Conservation (phyloP, 371 early-diverging fungal genomes). For the Mucor saturninus region DNA sequence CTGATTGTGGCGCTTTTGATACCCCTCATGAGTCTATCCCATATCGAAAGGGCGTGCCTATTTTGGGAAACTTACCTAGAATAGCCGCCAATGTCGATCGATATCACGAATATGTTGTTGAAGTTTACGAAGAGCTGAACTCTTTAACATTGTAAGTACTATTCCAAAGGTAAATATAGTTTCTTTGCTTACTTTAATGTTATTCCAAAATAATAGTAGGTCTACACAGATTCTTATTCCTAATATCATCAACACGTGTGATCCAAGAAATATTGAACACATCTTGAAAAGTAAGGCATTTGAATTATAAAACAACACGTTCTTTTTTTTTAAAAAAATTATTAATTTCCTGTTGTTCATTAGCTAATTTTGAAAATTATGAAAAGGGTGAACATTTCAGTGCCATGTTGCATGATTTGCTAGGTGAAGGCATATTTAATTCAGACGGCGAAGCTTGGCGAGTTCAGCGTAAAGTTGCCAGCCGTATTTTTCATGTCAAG, state of each 20-base stretch:
- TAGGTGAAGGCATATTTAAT: slow-evolving; percentile 54
- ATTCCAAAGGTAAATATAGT: background rate
- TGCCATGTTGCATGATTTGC: slow-evolving; percentile 27
- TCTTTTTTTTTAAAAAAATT: background rate
- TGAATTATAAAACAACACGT: background rate
- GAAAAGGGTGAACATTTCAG: slow-evolving; percentile 47
- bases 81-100: slow-evolving; percentile 11
- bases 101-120: slow-evolving; percentile 25
- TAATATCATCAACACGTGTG: slow-evolving; percentile 18
- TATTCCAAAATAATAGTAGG: slow-evolving; percentile 2
- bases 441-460: slow-evolving; percentile 49
- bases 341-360: background rate
- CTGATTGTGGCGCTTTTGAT: slow-evolving; percentile 37
- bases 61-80: slow-evolving; percentile 32
- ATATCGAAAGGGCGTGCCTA: slow-evolving; percentile 25
- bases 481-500: slow-evolving; percentile 55
- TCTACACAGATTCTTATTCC: slow-evolving; percentile 25
- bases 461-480: slow-evolving; percentile 43
- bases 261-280: slow-evolving; percentile 28
- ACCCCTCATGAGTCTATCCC: slow-evolving; percentile 27
- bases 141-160: slow-evolving; percentile 12
- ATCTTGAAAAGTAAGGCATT: slow-evolving; percentile 23
- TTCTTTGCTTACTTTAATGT: too few species aligned
- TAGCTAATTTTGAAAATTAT: slow-evolving; percentile 53
- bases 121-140: slow-evolving; percentile 10